Base-by-base conservation (phyloP, 2,329 filamentous ascomycete genomes). In the Fusarium devonianum region DNA sequence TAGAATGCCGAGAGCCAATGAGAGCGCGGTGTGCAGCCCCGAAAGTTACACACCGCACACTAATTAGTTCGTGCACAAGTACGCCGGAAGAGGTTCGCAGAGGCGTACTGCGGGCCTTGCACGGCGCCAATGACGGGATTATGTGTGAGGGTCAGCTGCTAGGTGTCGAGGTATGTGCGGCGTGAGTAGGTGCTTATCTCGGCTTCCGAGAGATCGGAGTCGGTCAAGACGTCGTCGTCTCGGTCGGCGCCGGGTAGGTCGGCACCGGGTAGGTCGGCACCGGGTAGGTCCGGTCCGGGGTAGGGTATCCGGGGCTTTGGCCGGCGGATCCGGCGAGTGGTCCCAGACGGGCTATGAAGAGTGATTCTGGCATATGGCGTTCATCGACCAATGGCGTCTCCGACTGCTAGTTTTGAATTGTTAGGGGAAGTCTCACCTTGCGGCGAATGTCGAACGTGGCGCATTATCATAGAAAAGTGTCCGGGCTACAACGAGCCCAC, bases 371-470 rank as follows among this genome's bases (percentile, higher is more conserved):
- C 16, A 70, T 69, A 22, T 77, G 72, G 10, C 75, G 73, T 13
- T 78, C 72, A 45, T 83, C 75, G 3, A 79, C 64, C 0, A 77
- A 78, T 84, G 0, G 81, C 82, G 62, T 87, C 84, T 13, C 84
- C 84, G 9, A 87, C 70, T 1, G 81, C 73, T 2, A 87, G 73
- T 53, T 77, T 79, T 2, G 78, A 75, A 23, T 71, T 73, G 59
- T 86, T 78, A 0, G 78, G 78, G 0, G 82, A 85, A 50, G 87
- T 87, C 2, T 75, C 74, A 1, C 84, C 84, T n/a, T n/a, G n/a
- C n/a, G n/a, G n/a, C n/a, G n/a, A n/a, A n/a, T n/a, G n/a, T n/a
- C n/a, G n/a, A n/a, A n/a, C n/a, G n/a, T n/a, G n/a, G n/a, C n/a
- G n/a, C n/a, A n/a, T n/a, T n/a, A n/a, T n/a, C n/a, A n/a, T n/a